Conservation (phyloP, 2,329 filamentous ascomycete species). For the Apiospora malaysiana region DNA sequence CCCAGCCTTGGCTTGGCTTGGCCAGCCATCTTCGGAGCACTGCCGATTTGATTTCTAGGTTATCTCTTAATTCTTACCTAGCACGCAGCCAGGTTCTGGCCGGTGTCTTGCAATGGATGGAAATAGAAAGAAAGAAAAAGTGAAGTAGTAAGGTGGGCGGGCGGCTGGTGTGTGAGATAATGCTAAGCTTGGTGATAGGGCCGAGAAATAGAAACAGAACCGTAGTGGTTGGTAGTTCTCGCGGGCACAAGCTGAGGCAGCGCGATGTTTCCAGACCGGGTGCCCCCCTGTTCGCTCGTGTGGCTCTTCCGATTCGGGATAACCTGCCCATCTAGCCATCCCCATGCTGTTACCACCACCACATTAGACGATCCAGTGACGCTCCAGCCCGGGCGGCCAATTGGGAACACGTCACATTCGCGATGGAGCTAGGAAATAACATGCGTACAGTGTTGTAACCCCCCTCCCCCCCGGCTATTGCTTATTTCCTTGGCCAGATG, state of each 20-base stretch:
- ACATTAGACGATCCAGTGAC: neutral
- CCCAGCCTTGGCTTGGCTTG: neutral
- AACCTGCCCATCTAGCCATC: neutral
- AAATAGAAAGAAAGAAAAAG: too few relatives aligned
- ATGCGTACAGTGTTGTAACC: neutral
- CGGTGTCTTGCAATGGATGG: too few relatives aligned
- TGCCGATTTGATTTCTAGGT: too few relatives aligned
- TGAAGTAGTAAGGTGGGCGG: too few relatives aligned
- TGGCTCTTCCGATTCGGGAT: neutral
- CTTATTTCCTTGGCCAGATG: conserved; percentile 2
- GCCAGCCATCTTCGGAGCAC: neutral
- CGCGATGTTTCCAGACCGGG: conserved; percentile 6
- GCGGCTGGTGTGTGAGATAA: neutral
- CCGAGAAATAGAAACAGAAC: neutral
- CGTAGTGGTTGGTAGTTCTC: neutral
- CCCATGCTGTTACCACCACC: neutral
- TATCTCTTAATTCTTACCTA: neutral
- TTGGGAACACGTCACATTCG: conserved; percentile 11
- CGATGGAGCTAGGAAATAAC: conserved; percentile 2
- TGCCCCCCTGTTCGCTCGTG: neutral
- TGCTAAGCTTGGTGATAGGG: neutral
- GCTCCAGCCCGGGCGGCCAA: neutral
- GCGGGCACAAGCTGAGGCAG: conserved; percentile 17
- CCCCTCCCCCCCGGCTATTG: neutral
- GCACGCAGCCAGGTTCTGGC: neutral